Conservation (phyloP, 768 basidiomycete species). For the Xerocomus spinulosus region DNA sequence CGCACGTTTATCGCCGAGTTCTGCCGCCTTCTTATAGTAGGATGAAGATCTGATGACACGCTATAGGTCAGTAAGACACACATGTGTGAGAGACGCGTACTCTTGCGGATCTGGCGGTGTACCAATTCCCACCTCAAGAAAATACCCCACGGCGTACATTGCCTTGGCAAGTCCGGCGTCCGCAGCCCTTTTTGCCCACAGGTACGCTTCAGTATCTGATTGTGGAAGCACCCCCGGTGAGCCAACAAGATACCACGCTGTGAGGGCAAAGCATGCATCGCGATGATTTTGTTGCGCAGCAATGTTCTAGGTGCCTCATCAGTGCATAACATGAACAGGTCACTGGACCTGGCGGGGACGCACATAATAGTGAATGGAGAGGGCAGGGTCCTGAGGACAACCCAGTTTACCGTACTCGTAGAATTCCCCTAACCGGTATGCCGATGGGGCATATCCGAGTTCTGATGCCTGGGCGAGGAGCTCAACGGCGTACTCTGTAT, state of each 20-base stretch:
- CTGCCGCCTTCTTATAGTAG: constrained; percentile 89
- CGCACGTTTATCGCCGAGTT: constrained; percentile 92
- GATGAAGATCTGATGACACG: constrained; percentile 49
- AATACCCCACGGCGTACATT: constrained; percentile 98
- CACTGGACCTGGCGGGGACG: constrained; percentile 31
- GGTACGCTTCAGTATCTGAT: constrained; percentile 95
- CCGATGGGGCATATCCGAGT: constrained; percentile 93
- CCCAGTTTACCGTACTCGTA: constrained; percentile 99
- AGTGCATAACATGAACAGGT: constrained; percentile 8
- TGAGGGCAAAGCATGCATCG: constrained; percentile 96
- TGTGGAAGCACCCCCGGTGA: constrained; percentile 97
- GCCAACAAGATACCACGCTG: constrained; percentile 98
- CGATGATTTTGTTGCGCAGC: constrained; percentile 96
- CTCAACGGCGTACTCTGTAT: constrained; percentile 93
- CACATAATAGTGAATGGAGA: constrained; percentile 99
- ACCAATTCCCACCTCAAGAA: constrained; percentile 92
- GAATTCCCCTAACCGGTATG: constrained; percentile 93
- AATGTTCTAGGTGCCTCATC: constrained; percentile 65
- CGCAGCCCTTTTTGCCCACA: constrained; percentile 96
- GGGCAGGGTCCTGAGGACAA: constrained; percentile 93
- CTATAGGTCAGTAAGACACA: constrained; percentile 1
- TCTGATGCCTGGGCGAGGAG: constrained; percentile 93
- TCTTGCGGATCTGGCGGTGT: constrained; percentile 62
- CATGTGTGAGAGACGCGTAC: constrained; percentile 39
- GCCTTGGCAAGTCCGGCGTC: constrained; percentile 91